Base-by-base conservation (phyloP, 2,329 filamentous ascomycete genomes). In the Xylaria sp. region DNA sequence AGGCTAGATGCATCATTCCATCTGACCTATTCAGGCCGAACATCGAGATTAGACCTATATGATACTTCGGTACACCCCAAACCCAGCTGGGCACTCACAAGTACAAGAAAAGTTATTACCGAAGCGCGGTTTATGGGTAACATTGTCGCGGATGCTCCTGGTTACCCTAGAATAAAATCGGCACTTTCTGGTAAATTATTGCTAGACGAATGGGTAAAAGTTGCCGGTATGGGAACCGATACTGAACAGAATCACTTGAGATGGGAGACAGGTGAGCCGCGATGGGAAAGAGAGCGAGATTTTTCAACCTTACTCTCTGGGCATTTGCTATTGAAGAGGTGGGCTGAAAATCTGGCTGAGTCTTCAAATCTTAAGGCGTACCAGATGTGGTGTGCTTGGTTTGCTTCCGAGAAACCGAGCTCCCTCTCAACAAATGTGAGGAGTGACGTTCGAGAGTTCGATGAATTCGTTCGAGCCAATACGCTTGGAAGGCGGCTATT, bases 391-490 rank as follows among this genome's bases (percentile, higher is more conserved):
- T 28, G 15, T 32, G 18, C 48, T 18, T 52, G 48, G 48, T 52
- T 52, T 52, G n/a, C 48, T 18, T 52, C 48, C n/a, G 48, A 32
- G 48, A 32, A 32, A 12, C 48, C 48, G 15, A 52, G 25, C 25
- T 52, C 48, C 6, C 48, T 52, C 23, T 32, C 48, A n/a, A 20
- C n/a, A n/a, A 52, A 10, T n/a, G 15, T 1, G 18, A 52, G 48
- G 48, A 52, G 48, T 32, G 48, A 52, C 18, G 48, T 52, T 30
- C 25, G 25, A 52, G 48, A 52, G 28, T 52, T 52, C n/a, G 48
- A 52, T 32, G 48, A 32, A 32, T 32, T 52, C 32, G 48, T 52
- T 52, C 48, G 15, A n/a, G 15, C 18, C 13, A 52, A 52, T 25
- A 52, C 48, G 6, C 48, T 32, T 52, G 48, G 48, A 10, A 52